Evolutionary conservation across 2,329 filamentous ascomycete genomes (phyloP).

Genomic region (Fusarium decemcellulare): DNA sequence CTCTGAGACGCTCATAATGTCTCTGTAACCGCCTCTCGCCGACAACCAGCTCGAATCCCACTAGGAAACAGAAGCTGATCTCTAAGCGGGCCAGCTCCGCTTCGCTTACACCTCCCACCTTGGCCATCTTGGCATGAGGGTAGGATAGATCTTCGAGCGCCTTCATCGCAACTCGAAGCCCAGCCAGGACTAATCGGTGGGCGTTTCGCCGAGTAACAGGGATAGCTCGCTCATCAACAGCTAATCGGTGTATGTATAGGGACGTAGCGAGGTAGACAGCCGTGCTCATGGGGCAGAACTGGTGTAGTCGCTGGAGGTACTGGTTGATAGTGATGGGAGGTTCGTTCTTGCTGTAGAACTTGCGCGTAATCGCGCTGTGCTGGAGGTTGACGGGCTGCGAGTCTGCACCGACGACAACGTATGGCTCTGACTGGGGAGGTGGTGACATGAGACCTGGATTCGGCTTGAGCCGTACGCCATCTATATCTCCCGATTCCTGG

Average conservation of each 20-base stretch:
- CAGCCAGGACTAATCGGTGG: conserved; percentile 88
- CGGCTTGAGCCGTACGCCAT: conserved; percentile 68
- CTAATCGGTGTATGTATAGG: conserved; percentile 87
- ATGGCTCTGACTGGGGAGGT: conserved; percentile 59
- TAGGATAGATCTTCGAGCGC: conserved; percentile 94
- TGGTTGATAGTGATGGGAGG: conserved; percentile 87
- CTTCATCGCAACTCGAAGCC: conserved; percentile 91
- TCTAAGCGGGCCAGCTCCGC: conserved; percentile 87
- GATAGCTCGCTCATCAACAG: conserved; percentile 82
- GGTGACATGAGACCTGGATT: conserved; percentile 48
- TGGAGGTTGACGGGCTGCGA: conserved; percentile 82
- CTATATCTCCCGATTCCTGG: conserved; percentile 56
- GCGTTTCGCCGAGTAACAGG: conserved; percentile 87
- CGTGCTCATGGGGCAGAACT: conserved; percentile 93
- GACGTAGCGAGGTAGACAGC: conserved; percentile 93
- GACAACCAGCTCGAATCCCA: conserved; percentile 84
- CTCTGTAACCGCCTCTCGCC: conserved; percentile 49
- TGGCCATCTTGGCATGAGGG: conserved; percentile 85
- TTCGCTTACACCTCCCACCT: conserved; percentile 89
- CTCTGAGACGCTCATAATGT: conserved; percentile 53
- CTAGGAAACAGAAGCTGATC: conserved; percentile 89
- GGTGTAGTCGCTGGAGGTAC: conserved; percentile 89
- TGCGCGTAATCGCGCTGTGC: conserved; percentile 87
- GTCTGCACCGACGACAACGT: conserved; percentile 76
- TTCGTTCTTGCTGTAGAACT: conserved; percentile 92